A percentile compares a stretch with the other conserved stretches of the same genome.
These are phyloP conservation scores for Bidens hawaiensis DNA, from an alignment of 140 eudicot species.

Conservation along the genomic window DNA sequence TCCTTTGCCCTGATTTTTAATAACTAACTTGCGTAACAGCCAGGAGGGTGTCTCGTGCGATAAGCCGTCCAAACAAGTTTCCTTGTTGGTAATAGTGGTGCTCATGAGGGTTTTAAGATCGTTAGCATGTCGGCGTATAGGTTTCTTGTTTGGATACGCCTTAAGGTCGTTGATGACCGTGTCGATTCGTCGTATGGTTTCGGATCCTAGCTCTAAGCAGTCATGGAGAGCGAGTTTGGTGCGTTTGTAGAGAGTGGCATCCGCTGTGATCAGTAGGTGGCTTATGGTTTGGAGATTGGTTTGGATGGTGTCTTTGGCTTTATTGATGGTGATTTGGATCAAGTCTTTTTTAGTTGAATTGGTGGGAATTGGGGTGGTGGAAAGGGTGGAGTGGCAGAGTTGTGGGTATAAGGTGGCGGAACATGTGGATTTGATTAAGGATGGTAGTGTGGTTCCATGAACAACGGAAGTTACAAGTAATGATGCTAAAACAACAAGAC, in stretches of 20 bases:
- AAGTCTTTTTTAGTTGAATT: background rate
- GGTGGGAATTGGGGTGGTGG: background rate
- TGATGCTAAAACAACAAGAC: background rate
- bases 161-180: background rate
- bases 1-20: background rate
- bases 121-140: background rate
- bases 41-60: background rate
- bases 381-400: background rate
- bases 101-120: conserved; percentile 1
- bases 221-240: background rate
- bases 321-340: background rate
- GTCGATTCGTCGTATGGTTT: background rate
- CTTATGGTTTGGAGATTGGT: background rate
- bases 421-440: conserved; percentile 1
- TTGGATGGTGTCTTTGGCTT: conserved; percentile 2
- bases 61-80: conserved; percentile 7
- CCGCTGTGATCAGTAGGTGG: background rate
- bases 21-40: background rate
- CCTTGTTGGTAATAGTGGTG: conserved; percentile 7
- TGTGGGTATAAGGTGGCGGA: background rate
- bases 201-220: conserved; percentile 1
- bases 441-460: background rate
- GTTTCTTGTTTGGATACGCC: background rate
- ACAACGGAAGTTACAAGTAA: background rate
- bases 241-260: background rate